Evolutionary conservation across 2,329 filamentous ascomycete genomes (phyloP).

Genomic region (Myotisia sp.): DNA sequence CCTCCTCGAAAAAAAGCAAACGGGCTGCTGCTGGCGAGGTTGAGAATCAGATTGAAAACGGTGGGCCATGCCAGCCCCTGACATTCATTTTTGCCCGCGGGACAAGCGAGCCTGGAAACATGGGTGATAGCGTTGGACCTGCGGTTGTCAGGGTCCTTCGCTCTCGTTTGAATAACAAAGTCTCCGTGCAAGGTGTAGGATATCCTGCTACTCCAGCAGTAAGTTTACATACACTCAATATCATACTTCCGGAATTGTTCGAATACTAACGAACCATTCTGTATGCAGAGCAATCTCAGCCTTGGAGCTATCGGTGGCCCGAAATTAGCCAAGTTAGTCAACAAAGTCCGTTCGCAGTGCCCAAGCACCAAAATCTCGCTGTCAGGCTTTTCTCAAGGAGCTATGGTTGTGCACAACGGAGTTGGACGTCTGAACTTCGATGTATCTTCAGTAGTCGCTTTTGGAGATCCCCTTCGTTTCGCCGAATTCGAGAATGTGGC

Average conservation of each 20-base stretch:
- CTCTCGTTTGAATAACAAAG: constrained; percentile 16
- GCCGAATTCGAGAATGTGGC: constrained; percentile 28
- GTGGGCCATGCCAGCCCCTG: constrained; percentile 28
- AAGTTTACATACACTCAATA: constrained; percentile 7
- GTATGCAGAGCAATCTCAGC: constrained; percentile 16
- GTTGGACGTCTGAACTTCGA: constrained; percentile 17
- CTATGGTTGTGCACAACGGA: constrained; percentile 22
- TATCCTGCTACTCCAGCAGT: constrained; percentile 18
- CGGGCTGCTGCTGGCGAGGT: constrained; percentile 10
- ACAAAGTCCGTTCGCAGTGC: constrained; percentile 19
- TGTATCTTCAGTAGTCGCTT: constrained; percentile 30
- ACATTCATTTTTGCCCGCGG: constrained; percentile 34
- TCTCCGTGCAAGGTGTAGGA: constrained; percentile 21
- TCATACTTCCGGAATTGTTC: neutral
- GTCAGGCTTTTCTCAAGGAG: constrained; percentile 24
- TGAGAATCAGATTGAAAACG: constrained; percentile 28
- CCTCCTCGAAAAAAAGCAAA: no score
- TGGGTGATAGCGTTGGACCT: constrained; percentile 30
- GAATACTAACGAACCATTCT: constrained; percentile 18
- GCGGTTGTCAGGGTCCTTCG: constrained; percentile 18
- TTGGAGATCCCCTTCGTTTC: constrained; percentile 34
- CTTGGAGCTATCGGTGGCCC: constrained; percentile 20
- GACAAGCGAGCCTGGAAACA: constrained; percentile 30
- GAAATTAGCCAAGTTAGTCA: constrained; percentile 19
- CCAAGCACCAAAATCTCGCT: constrained; percentile 23